Evolutionary conservation across 345 rosid species (phyloP).

Genomic region (Pugionium dolabratum): DNA sequence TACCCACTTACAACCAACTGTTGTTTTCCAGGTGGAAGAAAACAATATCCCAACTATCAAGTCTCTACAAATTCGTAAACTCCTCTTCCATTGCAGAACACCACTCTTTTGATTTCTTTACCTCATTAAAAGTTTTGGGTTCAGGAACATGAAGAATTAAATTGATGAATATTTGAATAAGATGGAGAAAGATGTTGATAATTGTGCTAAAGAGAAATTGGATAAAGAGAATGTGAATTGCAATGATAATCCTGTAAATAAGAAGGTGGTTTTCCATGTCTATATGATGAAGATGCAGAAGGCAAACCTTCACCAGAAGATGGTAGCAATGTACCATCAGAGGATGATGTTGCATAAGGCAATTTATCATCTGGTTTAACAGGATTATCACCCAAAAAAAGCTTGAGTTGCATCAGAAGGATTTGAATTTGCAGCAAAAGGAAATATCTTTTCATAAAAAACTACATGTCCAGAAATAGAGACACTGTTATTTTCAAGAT

Average conservation of each 20-base stretch:
- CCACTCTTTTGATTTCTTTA: background rate
- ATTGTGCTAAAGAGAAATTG: background rate
- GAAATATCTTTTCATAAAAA: background rate
- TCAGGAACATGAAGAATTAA: background rate
- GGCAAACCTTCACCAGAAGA: background rate
- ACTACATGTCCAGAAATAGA: background rate
- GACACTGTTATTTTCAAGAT: background rate
- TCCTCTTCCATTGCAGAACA: background rate
- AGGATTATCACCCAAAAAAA: background rate
- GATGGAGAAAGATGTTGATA: background rate
- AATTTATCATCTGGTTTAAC: background rate
- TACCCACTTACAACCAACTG: background rate
- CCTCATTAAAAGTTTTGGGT: background rate
- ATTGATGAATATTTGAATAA: background rate
- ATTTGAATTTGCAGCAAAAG: background rate
- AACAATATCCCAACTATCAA: background rate
- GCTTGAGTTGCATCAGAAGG: background rate
- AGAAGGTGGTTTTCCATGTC: background rate
- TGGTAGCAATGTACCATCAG: background rate
- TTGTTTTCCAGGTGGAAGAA: background rate
- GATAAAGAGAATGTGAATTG: background rate
- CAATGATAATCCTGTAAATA: background rate
- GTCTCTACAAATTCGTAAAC: background rate
- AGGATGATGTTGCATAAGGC: background rate
- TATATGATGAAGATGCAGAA: background rate